Conservation (phyloP, 306 rosid genomes). For the Crotalaria pallida region DNA sequence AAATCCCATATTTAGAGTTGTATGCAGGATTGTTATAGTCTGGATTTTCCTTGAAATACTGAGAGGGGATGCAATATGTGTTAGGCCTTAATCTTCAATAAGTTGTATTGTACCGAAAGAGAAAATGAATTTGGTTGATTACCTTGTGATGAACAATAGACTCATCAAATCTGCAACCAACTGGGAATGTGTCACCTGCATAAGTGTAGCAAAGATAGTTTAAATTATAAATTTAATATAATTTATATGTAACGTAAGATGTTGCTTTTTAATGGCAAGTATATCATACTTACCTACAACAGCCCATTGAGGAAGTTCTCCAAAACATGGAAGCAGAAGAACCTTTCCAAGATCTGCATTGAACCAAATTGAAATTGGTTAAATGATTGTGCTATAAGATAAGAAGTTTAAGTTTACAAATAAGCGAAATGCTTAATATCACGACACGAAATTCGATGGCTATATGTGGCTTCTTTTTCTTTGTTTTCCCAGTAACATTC, state of each 20-base stretch:
- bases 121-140: neutral
- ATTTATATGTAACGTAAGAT: neutral
- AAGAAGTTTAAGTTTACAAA: neutral
- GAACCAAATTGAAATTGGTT: conserved; percentile 17
- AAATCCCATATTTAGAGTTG: conserved; percentile 63
- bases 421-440: no score
- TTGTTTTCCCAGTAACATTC: no score
- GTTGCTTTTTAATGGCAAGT: neutral
- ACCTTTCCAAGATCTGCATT: conserved; percentile 77
- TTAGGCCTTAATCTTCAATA: neutral
- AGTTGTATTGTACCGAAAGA: neutral
- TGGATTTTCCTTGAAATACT: conserved; percentile 64
- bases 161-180: conserved; percentile 75
- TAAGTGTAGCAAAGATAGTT: neutral
- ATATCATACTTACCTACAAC: conserved; percentile 48
- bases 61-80: neutral
- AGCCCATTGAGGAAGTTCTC: conserved; percentile 91
- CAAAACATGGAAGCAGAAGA: conserved; percentile 77
- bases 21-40: conserved; percentile 45
- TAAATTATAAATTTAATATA: neutral
- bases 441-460: no score
- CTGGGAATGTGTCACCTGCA: conserved; percentile 75
- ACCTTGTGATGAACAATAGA: conserved; percentile 78
- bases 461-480: no score
- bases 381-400: neutral